These are phyloP conservation scores for Wickerhamiella sergipiensis DNA, from an alignment of 805 yeast genomes.

Conservation along the genomic window DNA sequence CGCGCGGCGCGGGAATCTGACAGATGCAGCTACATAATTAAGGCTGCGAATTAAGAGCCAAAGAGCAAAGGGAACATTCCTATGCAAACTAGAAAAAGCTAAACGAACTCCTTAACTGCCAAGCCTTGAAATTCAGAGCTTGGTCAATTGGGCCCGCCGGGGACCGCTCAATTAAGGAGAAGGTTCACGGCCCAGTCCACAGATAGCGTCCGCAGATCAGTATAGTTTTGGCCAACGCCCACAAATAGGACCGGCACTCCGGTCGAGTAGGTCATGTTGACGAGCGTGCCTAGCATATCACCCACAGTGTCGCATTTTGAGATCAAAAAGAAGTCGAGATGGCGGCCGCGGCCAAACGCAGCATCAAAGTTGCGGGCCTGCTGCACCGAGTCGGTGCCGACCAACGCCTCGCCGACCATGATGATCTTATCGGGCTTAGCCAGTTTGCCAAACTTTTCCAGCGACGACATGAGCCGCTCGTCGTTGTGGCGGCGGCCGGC, in stretches of 20 bases:
- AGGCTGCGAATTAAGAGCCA: too few species aligned
- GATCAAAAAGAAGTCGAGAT: conserved; percentile 78
- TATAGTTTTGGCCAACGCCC: conserved; percentile 94
- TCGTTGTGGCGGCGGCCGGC: conserved; percentile 97
- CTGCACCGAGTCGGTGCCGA: conserved; percentile 92
- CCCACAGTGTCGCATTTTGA: conserved; percentile 97
- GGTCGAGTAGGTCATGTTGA: conserved; percentile 93
- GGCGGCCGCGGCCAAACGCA: conserved; percentile 76
- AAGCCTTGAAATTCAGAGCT: not conserved
- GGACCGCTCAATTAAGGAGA: conserved; percentile 41
- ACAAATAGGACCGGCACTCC: conserved; percentile 90
- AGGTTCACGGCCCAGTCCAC: conserved; percentile 87
- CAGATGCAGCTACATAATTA: too few species aligned
- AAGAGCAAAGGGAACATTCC: not conserved
- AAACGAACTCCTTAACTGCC: not conserved
- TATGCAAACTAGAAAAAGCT: not conserved
- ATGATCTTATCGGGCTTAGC: conserved; percentile 93
- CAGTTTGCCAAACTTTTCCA: conserved; percentile 87
- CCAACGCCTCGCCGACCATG: conserved; percentile 97
- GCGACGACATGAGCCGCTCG: conserved; percentile 85
- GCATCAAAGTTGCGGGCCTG: conserved; percentile 88
- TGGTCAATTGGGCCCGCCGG: not conserved
- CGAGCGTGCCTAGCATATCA: conserved; percentile 90
- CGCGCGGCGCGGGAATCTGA: too few species aligned
- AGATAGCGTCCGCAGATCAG: conserved; percentile 79